Evolutionary conservation across 208 protist genomes (phyloP).

Genomic region (Tritrichomonas musculus): DNA sequence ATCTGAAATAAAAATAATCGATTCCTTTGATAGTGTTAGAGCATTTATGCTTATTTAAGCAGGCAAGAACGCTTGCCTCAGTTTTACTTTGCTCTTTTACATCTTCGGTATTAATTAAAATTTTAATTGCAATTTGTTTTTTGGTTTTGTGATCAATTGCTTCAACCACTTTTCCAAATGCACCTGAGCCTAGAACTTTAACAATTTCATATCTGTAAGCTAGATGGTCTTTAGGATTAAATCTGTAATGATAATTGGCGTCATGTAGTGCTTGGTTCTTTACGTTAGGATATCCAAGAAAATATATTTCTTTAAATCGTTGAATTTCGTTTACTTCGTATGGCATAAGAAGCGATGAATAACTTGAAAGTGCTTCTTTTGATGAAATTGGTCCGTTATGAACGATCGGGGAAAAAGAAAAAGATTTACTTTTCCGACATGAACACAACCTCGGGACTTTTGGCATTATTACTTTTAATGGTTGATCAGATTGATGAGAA

Average conservation of each 20-base stretch:
- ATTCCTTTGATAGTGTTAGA: not conserved
- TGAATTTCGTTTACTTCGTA: not conserved
- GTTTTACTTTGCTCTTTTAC: constrained; percentile 44
- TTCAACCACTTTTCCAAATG: constrained; percentile 77
- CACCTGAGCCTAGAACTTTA: constrained; percentile 64
- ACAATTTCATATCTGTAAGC: constrained; percentile 74
- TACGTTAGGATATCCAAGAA: not conserved
- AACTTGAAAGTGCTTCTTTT: not conserved
- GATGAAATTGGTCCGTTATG: not conserved
- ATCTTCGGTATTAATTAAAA: constrained; percentile 50
- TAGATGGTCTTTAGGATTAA: not conserved
- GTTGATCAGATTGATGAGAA: no score
- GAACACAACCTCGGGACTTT: no score
- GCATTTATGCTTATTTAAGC: constrained; percentile 1
- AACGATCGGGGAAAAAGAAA: not conserved
- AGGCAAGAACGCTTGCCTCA: constrained; percentile 41
- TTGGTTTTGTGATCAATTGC: constrained; percentile 65
- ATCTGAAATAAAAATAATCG: constrained; percentile 46
- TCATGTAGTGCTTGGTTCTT: not conserved
- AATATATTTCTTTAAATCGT: not conserved
- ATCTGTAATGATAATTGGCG: not conserved
- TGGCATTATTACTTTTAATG: no score
- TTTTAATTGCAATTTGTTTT: constrained; percentile 63
- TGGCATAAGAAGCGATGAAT: not conserved
- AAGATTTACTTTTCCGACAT: no score